Percentiles rank a stretch among this genome's conserved stretches.
phyloP scores from a whole-genome alignment of 75 land plant species.

The Cunninghamia lanceolata region DNA sequence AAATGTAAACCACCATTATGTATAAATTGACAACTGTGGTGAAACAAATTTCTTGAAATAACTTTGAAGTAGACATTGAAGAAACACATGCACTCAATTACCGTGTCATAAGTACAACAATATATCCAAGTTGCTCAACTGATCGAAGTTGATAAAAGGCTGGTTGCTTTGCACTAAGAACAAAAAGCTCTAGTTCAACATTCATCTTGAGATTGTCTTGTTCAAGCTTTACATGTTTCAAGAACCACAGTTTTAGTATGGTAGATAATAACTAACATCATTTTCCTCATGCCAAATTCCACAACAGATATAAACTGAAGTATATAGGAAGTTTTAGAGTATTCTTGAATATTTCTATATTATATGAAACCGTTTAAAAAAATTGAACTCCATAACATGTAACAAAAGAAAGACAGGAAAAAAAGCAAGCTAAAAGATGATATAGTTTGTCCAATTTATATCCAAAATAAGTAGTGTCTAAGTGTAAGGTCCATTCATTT shows the following conservation, averaged over 20 bases:
- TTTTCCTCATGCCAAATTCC: not conserved
- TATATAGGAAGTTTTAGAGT: not conserved
- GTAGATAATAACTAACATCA: not conserved
- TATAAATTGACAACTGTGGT: not conserved
- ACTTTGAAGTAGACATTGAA: not conserved
- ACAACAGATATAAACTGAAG: not conserved
- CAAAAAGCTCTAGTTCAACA: slow-evolving; percentile 88
- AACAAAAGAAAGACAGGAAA: not conserved
- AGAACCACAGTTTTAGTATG: not conserved
- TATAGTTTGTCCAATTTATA: not conserved
- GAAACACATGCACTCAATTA: slow-evolving; percentile 11
- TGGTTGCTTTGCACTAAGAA: slow-evolving; percentile 81
- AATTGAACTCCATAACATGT: not conserved
- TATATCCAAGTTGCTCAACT: slow-evolving; percentile 98
- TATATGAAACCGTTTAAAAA: not conserved
- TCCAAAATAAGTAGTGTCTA: not conserved
- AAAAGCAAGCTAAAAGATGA: not conserved
- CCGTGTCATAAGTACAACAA: slow-evolving; percentile 76
- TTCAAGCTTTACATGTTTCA: slow-evolving; percentile 54
- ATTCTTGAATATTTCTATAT: not conserved
- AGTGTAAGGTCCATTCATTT: not conserved
- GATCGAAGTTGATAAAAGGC: slow-evolving; percentile 93
- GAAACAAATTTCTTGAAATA: not conserved
- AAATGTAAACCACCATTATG: not conserved
- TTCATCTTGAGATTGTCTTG: slow-evolving; percentile 73